These are phyloP conservation scores for Apodospora peruviana DNA, from an alignment of 495 filamentous ascomycete species.

Conservation along the genomic window DNA sequence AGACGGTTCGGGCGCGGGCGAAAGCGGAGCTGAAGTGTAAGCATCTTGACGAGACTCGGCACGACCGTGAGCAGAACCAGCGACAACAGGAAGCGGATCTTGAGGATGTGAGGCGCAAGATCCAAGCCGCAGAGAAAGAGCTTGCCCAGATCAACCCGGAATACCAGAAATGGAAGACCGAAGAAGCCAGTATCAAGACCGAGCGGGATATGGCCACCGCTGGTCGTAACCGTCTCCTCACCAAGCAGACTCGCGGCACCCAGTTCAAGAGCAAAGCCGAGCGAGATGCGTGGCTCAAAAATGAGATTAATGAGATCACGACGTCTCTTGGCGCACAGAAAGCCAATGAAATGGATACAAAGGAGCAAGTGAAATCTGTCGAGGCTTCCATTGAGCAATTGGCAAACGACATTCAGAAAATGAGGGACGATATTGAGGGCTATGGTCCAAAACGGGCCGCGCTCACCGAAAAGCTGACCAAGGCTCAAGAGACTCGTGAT, in stretches of 20 bases:
- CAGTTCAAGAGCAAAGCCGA: conserved; percentile 84
- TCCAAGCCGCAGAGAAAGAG: conserved; percentile 69
- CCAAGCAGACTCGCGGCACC: conserved; percentile 87
- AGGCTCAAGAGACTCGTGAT: conserved; percentile 75
- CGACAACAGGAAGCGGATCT: conserved; percentile 68
- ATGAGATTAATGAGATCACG: conserved; percentile 77
- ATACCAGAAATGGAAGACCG: conserved; percentile 64
- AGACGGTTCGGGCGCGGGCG: conserved; percentile 67
- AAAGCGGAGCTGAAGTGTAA: conserved; percentile 83
- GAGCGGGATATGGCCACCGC: conserved; percentile 72
- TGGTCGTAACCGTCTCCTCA: conserved; percentile 73
- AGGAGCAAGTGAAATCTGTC: conserved; percentile 76
- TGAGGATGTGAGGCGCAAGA: conserved; percentile 65
- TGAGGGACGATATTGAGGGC: conserved; percentile 71
- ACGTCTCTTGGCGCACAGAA: conserved; percentile 70
- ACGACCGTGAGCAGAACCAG: conserved; percentile 65
- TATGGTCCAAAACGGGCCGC: conserved; percentile 66
- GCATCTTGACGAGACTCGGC: conserved; percentile 70
- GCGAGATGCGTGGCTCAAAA: conserved; percentile 75
- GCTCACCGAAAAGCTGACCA: conserved; percentile 65
- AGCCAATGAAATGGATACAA: conserved; percentile 71
- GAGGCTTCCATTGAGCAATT: conserved; percentile 63
- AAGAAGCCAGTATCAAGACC: conserved; percentile 64
- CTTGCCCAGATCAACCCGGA: conserved; percentile 65
- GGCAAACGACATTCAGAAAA: conserved; percentile 63